phyloP scores from a whole-genome alignment of 1,284 basidiomycete genomes.

The Thecaphora thlaspeos region DNA sequence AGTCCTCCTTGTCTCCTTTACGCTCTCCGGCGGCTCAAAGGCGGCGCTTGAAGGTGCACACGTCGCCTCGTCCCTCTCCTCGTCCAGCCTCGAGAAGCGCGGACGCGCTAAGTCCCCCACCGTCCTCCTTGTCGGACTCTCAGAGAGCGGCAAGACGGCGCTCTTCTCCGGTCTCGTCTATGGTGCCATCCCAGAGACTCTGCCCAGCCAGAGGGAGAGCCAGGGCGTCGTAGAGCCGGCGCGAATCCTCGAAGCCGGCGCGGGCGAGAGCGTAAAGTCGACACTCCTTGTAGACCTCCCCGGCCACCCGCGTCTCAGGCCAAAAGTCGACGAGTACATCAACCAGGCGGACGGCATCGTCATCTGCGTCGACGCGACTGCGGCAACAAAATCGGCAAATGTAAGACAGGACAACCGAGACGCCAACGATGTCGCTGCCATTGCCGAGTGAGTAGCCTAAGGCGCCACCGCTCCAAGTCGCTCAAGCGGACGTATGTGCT shows the following conservation, averaged over 20 bases:
- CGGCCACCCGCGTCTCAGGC: constrained; percentile 46
- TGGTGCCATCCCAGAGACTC: constrained; percentile 32
- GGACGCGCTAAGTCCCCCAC: constrained; percentile 22
- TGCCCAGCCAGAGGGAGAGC: constrained; percentile 40
- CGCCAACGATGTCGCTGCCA: constrained; percentile 1
- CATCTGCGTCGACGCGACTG: constrained; percentile 51
- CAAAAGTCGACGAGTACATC: constrained; percentile 34
- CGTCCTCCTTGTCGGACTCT: constrained; percentile 42
- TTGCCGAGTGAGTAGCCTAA: constrained; percentile 1
- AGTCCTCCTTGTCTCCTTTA: constrained; percentile 31
- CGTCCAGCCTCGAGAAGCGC: constrained; percentile 9
- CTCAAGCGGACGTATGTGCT: too few species aligned
- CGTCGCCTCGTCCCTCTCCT: constrained; percentile 1
- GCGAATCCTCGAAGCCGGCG: constrained; percentile 1
- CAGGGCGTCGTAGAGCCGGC: constrained; percentile 12
- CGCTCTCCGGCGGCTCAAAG: constrained; percentile 9
- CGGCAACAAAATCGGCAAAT: constrained; percentile 36
- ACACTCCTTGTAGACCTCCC: constrained; percentile 46
- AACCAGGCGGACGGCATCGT: constrained; percentile 44
- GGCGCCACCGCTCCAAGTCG: constrained; percentile 1
- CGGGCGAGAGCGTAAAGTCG: constrained; percentile 6
- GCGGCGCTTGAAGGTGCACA: background rate
- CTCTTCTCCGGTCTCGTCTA: constrained; percentile 48
- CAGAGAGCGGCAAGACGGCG: constrained; percentile 48
- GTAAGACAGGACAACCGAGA: constrained; percentile 7